Conservation (phyloP, 2,329 filamentous ascomycete genomes). For the Periconia sp. region DNA sequence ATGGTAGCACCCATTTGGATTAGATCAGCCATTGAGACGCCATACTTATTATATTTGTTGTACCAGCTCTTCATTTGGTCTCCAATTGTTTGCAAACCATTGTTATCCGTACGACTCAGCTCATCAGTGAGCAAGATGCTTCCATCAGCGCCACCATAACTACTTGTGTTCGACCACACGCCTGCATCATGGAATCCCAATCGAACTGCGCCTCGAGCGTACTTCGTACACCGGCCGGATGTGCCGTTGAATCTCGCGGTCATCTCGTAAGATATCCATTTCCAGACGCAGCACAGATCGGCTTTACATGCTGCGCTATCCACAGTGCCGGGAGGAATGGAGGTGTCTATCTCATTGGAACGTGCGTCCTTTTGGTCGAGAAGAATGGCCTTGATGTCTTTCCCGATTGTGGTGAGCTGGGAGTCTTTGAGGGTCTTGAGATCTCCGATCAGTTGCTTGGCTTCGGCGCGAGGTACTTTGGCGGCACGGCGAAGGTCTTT, state of each 20-base stretch:
- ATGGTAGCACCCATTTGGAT: slow-evolving; percentile 48
- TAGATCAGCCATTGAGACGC: slow-evolving; percentile 46
- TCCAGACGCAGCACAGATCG: slow-evolving; percentile 44
- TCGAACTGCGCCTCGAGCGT: slow-evolving; percentile 39
- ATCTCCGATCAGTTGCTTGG: slow-evolving; percentile 44
- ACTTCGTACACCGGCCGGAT: slow-evolving; percentile 40
- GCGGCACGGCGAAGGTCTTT: slow-evolving; percentile 23
- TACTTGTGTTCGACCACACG: slow-evolving; percentile 35
- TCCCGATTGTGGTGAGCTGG: slow-evolving; percentile 38
- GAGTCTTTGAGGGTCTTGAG: slow-evolving; percentile 37
- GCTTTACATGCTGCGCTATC: slow-evolving; percentile 41
- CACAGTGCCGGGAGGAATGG: slow-evolving; percentile 33
- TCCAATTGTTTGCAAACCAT: slow-evolving; percentile 32
- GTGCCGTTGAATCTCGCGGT: slow-evolving; percentile 40
- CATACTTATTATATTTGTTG: slow-evolving; percentile 40
- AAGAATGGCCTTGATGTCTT: slow-evolving; percentile 43
- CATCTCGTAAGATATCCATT: slow-evolving; percentile 44
- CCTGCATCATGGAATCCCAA: slow-evolving; percentile 43
- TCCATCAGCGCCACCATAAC: slow-evolving; percentile 40
- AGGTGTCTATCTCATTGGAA: slow-evolving; percentile 26
- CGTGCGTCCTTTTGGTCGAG: slow-evolving; percentile 30
- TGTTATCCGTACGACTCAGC: slow-evolving; percentile 34
- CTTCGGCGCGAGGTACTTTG: slow-evolving; percentile 26
- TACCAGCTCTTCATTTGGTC: slow-evolving; percentile 40
- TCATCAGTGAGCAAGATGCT: slow-evolving; percentile 41